These are phyloP conservation scores for Fraxinus anomala DNA, from an alignment of 257 asterid species.

Conservation along the genomic window DNA sequence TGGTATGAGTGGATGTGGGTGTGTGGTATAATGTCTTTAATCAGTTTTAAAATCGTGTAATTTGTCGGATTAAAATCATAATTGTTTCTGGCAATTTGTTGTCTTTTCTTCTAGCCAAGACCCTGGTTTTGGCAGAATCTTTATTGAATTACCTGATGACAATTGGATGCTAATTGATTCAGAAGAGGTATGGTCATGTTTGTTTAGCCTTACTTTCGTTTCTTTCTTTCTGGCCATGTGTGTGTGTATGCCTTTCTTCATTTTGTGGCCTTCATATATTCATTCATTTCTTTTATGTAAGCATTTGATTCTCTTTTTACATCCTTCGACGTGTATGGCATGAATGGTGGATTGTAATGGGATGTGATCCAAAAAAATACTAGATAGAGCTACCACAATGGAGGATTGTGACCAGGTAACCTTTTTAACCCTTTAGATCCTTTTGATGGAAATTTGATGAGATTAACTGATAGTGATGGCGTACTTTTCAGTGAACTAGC, in stretches of 20 bases:
- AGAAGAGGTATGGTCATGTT: conserved; percentile 59
- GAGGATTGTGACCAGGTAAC: no score
- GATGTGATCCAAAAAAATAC: no score
- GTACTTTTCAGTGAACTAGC: no score
- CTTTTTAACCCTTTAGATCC: no score
- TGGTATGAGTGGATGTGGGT: no score
- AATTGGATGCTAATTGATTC: conserved; percentile 82
- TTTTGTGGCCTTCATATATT: neutral
- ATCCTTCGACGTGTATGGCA: conserved; percentile 35
- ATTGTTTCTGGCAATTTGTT: conserved; percentile 89
- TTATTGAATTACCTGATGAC: conserved; percentile 75
- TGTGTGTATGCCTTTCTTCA: neutral
- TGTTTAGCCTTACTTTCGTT: neutral
- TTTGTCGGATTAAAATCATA: conserved; percentile 33
- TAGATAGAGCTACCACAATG: no score
- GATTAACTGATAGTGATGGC: no score
- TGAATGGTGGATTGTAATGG: no score
- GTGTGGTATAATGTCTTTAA: no score
- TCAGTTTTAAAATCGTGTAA: no score
- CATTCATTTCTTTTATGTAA: conserved; percentile 43
- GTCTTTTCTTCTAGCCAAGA: conserved; percentile 83
- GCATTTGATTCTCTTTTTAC: conserved; percentile 73
- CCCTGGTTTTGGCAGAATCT: conserved; percentile 94
- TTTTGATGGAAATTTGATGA: no score
- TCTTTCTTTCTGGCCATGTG: neutral